Conservation (phyloP, 2,329 filamentous ascomycete genomes). For the Byssoonygena ceratinophila region DNA sequence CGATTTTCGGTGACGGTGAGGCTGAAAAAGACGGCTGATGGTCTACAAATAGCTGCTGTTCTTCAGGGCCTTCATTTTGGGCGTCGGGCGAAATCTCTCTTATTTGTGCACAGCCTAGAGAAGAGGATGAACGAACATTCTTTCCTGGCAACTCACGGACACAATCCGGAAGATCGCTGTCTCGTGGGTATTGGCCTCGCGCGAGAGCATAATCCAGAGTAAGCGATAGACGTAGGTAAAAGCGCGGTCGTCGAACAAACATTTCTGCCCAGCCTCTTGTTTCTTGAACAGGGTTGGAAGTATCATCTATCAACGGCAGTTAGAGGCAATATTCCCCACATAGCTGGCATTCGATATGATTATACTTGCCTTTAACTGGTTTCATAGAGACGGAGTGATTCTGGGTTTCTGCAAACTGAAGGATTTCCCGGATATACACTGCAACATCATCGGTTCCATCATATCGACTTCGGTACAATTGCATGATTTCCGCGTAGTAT, state of each 20-base stretch:
- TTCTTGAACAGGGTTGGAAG: neutral
- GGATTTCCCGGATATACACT: constrained; percentile 12
- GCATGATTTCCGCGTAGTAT: constrained; percentile 40
- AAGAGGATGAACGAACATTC: neutral
- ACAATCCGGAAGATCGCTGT: constrained; percentile 12
- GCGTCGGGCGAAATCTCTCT: neutral
- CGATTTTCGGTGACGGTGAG: neutral
- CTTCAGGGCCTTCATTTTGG: neutral
- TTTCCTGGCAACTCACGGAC: constrained; percentile 11
- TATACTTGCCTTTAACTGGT: neutral
- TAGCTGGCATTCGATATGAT: neutral
- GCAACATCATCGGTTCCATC: constrained; percentile 39
- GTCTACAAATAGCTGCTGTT: neutral
- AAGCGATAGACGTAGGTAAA: constrained; percentile 14
- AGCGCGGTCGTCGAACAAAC: constrained; percentile 12
- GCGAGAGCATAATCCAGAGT: constrained; percentile 14
- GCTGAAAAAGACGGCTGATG: neutral
- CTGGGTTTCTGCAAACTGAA: constrained; percentile 9
- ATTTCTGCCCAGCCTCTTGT: constrained; percentile 14
- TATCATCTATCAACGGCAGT: neutral
- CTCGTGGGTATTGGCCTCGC: constrained; percentile 10
- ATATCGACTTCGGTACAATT: constrained; percentile 39
- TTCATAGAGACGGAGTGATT: neutral
- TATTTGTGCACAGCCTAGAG: neutral
- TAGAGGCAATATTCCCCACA: neutral